A percentile compares a stretch with the other conserved stretches of the same genome.
Evolutionary conservation across 345 rosid genomes (phyloP).

Genomic region (Ceriops zippeliana): DNA sequence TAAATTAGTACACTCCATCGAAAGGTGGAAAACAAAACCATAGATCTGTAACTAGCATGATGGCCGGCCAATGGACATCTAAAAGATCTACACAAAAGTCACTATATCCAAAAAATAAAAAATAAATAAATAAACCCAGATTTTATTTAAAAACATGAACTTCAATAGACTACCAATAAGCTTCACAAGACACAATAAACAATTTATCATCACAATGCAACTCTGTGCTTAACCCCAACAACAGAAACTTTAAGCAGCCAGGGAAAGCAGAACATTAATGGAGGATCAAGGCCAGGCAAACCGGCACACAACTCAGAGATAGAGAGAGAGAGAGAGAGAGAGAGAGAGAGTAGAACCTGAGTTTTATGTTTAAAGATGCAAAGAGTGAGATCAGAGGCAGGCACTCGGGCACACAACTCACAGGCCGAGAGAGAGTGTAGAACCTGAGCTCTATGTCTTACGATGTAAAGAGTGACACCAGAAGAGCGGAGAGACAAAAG

Average conservation of each 20-base stretch:
- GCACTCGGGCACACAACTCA: too few species aligned
- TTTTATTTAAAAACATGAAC: constrained; percentile 20
- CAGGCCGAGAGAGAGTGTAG: too few species aligned
- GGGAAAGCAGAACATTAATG: not conserved
- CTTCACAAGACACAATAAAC: constrained; percentile 2
- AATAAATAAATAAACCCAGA: constrained; percentile 24
- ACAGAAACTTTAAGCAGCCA: constrained; percentile 19
- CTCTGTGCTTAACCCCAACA: not conserved
- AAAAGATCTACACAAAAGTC: constrained; percentile 33
- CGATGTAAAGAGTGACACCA: too few species aligned
- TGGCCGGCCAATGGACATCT: constrained; percentile 13
- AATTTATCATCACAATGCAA: constrained; percentile 8
- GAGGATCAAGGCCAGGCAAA: not conserved
- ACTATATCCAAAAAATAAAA: not conserved
- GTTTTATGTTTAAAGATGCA: constrained; percentile 12
- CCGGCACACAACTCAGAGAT: not conserved
- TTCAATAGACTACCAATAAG: constrained; percentile 11
- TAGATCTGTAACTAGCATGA: constrained; percentile 37
- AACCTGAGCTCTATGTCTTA: too few species aligned
- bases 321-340: not conserved
- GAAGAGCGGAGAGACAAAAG: not conserved
- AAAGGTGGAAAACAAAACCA: constrained; percentile 8
- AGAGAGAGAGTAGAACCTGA: constrained; percentile 25
- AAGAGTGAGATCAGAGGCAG: not conserved
- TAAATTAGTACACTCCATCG: not conserved